A percentile compares a stretch with the other conserved stretches of the same genome.
phyloP scores from a whole-genome alignment of 2,329 filamentous ascomycete species.

The Aspergillus uvarum region DNA sequence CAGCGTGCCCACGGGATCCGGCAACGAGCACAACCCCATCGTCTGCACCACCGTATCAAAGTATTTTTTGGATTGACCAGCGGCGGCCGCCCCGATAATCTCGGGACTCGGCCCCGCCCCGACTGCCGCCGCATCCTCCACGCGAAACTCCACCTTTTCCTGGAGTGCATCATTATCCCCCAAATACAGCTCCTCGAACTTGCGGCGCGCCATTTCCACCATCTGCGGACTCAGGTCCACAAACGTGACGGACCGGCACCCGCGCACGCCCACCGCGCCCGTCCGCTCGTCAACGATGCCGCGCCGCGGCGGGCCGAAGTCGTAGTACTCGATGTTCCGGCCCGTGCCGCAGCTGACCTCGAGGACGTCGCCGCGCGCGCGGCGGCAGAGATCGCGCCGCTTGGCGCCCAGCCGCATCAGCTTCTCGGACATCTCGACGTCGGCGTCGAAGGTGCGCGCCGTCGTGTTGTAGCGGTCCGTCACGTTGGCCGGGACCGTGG shows the following conservation, averaged over 20 bases:
- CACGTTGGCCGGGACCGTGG: conserved; percentile 41
- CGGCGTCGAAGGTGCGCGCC: conserved; percentile 46
- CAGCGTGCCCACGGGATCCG: conserved; percentile 44
- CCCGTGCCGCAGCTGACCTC: conserved; percentile 54
- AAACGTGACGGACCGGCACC: conserved; percentile 46
- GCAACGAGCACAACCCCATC: conserved; percentile 52
- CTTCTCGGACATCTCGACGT: conserved; percentile 47
- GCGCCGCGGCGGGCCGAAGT: conserved; percentile 36
- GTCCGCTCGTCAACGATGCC: conserved; percentile 32
- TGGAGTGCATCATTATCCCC: conserved; percentile 10
- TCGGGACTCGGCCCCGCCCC: not conserved
- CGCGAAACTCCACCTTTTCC: conserved; percentile 31
- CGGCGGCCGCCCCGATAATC: conserved; percentile 5
- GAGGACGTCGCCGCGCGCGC: conserved; percentile 48
- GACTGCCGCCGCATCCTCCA: conserved; percentile 36
- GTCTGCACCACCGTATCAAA: conserved; percentile 53
- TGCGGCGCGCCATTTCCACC: conserved; percentile 46
- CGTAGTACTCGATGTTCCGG: conserved; percentile 49
- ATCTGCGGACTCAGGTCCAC: conserved; percentile 51
- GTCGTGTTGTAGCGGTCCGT: conserved; percentile 49
- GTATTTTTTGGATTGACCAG: not conserved
- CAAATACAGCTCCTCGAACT: conserved; percentile 42
- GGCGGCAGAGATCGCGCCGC: conserved; percentile 42
- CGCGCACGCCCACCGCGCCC: conserved; percentile 27
- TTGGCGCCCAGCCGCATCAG: conserved; percentile 43